These are phyloP conservation scores for Lipomyces yamadae DNA, from an alignment of 805 yeast species.

Conservation along the genomic window DNA sequence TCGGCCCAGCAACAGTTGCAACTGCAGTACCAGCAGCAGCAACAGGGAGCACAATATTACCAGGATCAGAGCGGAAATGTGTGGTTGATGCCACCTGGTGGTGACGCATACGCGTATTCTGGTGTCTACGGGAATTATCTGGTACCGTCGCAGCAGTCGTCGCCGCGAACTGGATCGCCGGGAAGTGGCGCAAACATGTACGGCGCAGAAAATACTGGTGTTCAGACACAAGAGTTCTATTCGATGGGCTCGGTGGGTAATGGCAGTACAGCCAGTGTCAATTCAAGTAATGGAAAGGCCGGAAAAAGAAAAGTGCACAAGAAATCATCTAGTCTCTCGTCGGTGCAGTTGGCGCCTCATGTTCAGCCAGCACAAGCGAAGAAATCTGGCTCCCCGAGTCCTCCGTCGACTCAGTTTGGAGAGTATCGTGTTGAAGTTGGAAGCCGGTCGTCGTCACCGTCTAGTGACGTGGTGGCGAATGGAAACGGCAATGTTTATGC, in stretches of 20 bases:
- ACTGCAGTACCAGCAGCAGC: constrained; percentile 19
- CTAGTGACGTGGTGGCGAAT: constrained; percentile 5
- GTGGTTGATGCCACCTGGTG: constrained; percentile 17
- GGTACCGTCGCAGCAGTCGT: neutral
- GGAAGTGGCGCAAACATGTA: neutral
- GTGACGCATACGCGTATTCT: constrained; percentile 5
- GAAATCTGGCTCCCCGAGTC: neutral
- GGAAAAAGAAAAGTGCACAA: neutral
- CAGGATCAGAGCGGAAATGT: constrained; percentile 31
- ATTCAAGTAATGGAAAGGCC: neutral
- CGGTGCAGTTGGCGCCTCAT: neutral
- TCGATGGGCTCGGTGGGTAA: constrained; percentile 4
- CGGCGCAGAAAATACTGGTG: neutral
- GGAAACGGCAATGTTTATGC: constrained; percentile 12
- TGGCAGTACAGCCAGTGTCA: constrained; percentile 15
- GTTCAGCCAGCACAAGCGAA: neutral
- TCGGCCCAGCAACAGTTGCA: constrained; percentile 36
- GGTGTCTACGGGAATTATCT: neutral
- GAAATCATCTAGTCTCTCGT: constrained; percentile 11
- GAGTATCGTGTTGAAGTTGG: constrained; percentile 30
- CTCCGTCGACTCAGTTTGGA: constrained; percentile 21
- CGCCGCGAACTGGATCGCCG: constrained; percentile 21
- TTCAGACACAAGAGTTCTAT: neutral
- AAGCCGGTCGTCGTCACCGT: constrained; percentile 1
- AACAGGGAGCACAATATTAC: constrained; percentile 17